phyloP scores from a whole-genome alignment of 257 asterid species.

The Mentha longifolia region DNA sequence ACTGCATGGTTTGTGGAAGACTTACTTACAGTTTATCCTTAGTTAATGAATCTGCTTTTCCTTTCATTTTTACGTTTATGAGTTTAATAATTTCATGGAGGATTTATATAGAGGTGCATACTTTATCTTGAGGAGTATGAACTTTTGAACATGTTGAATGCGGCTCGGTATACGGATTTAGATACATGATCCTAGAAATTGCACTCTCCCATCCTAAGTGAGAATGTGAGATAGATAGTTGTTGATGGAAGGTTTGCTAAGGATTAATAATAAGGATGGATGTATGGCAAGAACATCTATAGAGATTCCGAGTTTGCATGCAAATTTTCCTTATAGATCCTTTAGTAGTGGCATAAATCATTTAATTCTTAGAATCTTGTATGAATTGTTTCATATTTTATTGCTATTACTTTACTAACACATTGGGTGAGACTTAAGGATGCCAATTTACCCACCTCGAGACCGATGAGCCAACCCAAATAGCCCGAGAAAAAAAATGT shows the following conservation, averaged over 20 bases:
- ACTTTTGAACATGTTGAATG: background rate
- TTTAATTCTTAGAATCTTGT: no score
- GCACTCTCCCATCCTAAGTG: background rate
- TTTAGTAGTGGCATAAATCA: no score
- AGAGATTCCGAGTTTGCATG: background rate
- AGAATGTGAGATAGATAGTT: background rate
- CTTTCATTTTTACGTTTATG: background rate
- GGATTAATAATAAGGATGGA: background rate
- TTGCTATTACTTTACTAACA: no score
- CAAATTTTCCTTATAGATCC: constrained; percentile 19
- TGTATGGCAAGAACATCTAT: background rate
- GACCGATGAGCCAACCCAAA: no score
- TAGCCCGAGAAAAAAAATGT: no score
- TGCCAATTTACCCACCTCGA: no score
- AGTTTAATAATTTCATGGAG: background rate
- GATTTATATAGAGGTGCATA: background rate
- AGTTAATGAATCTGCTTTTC: background rate
- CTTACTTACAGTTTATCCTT: background rate
- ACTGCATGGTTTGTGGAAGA: background rate
- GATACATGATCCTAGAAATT: background rate
- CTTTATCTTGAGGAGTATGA: background rate
- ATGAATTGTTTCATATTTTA: no score
- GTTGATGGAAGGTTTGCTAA: constrained; percentile 13
- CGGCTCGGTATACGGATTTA: background rate
- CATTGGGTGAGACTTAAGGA: no score